These are phyloP conservation scores for Dioszegia crocea DNA, from an alignment of 768 basidiomycete species.

Conservation along the genomic window DNA sequence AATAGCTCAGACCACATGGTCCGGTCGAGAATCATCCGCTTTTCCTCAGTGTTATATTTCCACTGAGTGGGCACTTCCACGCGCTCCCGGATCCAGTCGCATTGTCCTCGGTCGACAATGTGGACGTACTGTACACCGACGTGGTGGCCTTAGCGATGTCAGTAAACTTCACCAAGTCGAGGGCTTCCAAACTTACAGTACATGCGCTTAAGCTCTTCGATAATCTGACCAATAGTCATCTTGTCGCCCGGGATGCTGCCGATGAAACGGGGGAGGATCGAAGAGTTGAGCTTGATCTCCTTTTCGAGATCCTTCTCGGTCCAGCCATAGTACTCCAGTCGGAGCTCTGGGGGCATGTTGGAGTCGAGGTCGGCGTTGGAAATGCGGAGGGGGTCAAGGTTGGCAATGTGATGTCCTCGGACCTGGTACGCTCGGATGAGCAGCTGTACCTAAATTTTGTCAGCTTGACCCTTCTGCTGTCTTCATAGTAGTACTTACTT, in stretches of 20 bases:
- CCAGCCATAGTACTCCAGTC: conserved; percentile 91
- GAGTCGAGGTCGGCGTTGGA: conserved; percentile 79
- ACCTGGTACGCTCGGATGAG: conserved; percentile 99
- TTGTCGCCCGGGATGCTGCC: conserved; percentile 70
- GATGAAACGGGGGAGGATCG: conserved; percentile 92
- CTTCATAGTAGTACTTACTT: conserved; percentile 56
- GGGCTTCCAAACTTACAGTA: conserved; percentile 69
- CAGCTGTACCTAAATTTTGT: conserved; percentile 72
- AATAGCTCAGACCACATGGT: conserved; percentile 99
- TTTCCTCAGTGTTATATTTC: conserved; percentile 97
- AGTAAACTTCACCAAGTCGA: conserved; percentile 53
- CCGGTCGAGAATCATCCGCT: conserved; percentile 97
- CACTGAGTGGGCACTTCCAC: conserved; percentile 92
- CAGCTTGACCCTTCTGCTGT: neutral
- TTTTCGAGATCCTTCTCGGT: conserved; percentile 89
- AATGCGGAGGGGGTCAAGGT: conserved; percentile 93
- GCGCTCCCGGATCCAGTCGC: conserved; percentile 97
- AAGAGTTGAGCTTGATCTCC: conserved; percentile 88
- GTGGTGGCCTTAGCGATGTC: conserved; percentile 37
- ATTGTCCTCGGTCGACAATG: conserved; percentile 97
- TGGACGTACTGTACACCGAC: conserved; percentile 57
- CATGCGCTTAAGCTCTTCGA: conserved; percentile 80
- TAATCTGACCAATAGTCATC: conserved; percentile 87
- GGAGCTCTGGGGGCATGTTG: conserved; percentile 77
- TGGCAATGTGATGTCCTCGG: conserved; percentile 91